These are phyloP conservation scores for Colletotrichum sp. DNA, from an alignment of 2,329 filamentous ascomycete genomes.

Conservation along the genomic window DNA sequence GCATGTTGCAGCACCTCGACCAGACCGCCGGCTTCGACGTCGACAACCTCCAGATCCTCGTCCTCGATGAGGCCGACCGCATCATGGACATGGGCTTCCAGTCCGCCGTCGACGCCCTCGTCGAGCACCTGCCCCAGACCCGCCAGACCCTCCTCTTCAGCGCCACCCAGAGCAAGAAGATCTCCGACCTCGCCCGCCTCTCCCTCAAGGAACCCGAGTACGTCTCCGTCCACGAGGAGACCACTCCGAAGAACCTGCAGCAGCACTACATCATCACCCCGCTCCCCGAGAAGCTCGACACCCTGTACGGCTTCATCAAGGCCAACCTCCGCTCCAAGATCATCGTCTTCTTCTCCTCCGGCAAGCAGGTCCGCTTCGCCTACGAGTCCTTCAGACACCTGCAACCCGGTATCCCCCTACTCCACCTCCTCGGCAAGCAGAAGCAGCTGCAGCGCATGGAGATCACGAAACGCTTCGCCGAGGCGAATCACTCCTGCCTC, in stretches of 20 bases:
- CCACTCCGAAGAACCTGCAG: constrained; percentile 83
- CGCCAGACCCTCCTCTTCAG: constrained; percentile 95
- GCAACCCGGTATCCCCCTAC: constrained; percentile 89
- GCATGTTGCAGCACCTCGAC: constrained; percentile 94
- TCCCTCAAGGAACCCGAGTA: constrained; percentile 93
- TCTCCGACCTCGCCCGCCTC: constrained; percentile 88
- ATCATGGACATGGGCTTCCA: constrained; percentile 99
- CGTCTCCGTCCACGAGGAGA: constrained; percentile 88
- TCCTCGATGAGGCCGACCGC: constrained; percentile 93
- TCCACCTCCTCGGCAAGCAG: constrained; percentile 93
- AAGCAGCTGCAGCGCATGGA: constrained; percentile 89
- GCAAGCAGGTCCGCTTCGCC: constrained; percentile 95
- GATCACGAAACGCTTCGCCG: constrained; percentile 82
- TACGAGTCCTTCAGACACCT: constrained; percentile 93
- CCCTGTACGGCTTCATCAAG: constrained; percentile 90
- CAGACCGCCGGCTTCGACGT: constrained; percentile 91
- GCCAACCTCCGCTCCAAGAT: constrained; percentile 93
- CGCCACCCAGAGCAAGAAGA: constrained; percentile 92
- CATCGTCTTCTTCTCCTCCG: constrained; percentile 91
- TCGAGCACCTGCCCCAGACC: constrained; percentile 85
- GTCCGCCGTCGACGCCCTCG: constrained; percentile 84
- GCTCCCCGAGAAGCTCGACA: constrained; percentile 87
- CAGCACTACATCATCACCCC: constrained; percentile 92
- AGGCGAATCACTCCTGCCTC: constrained; percentile 82
- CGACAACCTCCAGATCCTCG: constrained; percentile 88